Percentiles rank a stretch among this genome's conserved stretches.
Evolutionary conservation across 257 asterid genomes (phyloP).

Genomic region (Nicotiana knightiana): DNA sequence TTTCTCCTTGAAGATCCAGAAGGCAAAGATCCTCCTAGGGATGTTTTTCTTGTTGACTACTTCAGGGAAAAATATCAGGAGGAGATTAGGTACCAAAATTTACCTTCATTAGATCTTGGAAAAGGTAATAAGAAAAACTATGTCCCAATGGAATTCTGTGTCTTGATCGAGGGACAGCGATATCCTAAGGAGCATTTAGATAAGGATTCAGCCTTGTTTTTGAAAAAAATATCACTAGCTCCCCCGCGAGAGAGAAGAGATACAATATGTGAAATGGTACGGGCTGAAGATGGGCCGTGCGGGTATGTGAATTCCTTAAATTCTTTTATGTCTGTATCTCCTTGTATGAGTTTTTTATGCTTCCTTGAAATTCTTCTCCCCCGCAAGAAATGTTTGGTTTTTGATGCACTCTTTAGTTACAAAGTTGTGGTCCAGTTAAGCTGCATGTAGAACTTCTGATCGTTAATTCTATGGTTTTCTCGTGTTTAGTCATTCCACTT

Average conservation of each 20-base stretch:
- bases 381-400: neutral
- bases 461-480: neutral
- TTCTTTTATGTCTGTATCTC: neutral
- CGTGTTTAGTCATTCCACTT: neutral
- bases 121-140: slow-evolving; percentile 32
- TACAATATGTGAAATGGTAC: slow-evolving; percentile 42
- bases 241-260: slow-evolving; percentile 36
- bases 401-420: neutral
- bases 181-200: slow-evolving; percentile 53
- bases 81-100: slow-evolving; percentile 29
- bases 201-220: slow-evolving; percentile 10
- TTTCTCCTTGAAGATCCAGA: slow-evolving; percentile 40
- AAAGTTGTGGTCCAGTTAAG: slow-evolving; percentile 7
- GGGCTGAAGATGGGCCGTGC: slow-evolving; percentile 60
- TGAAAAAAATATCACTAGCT: slow-evolving; percentile 39
- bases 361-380: neutral
- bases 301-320: slow-evolving; percentile 41
- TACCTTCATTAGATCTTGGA: slow-evolving; percentile 59
- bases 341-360: neutral
- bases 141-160: slow-evolving; percentile 68
- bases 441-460: neutral
- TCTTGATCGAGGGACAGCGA: slow-evolving; percentile 59
- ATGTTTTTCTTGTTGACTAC: slow-evolving; percentile 31
- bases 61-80: slow-evolving; percentile 46
- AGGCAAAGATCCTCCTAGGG: slow-evolving; percentile 24